These are phyloP conservation scores for Sordariomycetes sp. DNA, from an alignment of 2,329 filamentous ascomycete genomes.

Conservation along the genomic window DNA sequence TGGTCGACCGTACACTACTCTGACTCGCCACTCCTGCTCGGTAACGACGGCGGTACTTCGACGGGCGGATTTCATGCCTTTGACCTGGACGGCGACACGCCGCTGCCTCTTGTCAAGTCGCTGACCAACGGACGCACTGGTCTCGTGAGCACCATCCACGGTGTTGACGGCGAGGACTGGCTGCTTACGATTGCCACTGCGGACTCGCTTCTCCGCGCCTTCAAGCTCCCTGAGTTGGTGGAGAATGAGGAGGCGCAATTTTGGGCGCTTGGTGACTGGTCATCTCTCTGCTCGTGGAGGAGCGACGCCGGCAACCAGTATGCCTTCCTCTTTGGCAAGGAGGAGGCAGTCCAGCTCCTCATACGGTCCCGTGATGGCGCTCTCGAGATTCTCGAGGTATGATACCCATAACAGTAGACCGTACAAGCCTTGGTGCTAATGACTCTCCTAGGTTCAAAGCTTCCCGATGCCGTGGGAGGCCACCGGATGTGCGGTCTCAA, in stretches of 20 bases:
- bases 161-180: constrained; percentile 19
- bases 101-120: constrained; percentile 16
- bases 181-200: constrained; percentile 26
- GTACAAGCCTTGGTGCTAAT: background rate
- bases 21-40: constrained; percentile 22
- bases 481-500: constrained; percentile 26
- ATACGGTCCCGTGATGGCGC: constrained; percentile 14
- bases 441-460: constrained; percentile 20
- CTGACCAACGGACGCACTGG: constrained; percentile 28
- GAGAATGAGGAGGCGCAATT: constrained; percentile 17
- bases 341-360: constrained; percentile 21
- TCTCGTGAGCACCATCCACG: constrained; percentile 24
- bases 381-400: constrained; percentile 23
- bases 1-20: constrained; percentile 25
- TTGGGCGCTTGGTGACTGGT: constrained; percentile 29
- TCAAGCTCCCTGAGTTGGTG: constrained; percentile 17
- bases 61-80: constrained; percentile 27
- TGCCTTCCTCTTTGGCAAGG: constrained; percentile 30
- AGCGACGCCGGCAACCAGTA: constrained; percentile 26
- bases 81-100: constrained; percentile 14
- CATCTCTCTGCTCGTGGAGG: constrained; percentile 29
- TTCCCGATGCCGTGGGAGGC: constrained; percentile 26
- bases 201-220: constrained; percentile 26
- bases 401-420: background rate
- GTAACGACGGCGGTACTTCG: constrained; percentile 28